These are phyloP conservation scores for Penicillium pulvis DNA, from an alignment of 495 filamentous ascomycete species.

Conservation along the genomic window DNA sequence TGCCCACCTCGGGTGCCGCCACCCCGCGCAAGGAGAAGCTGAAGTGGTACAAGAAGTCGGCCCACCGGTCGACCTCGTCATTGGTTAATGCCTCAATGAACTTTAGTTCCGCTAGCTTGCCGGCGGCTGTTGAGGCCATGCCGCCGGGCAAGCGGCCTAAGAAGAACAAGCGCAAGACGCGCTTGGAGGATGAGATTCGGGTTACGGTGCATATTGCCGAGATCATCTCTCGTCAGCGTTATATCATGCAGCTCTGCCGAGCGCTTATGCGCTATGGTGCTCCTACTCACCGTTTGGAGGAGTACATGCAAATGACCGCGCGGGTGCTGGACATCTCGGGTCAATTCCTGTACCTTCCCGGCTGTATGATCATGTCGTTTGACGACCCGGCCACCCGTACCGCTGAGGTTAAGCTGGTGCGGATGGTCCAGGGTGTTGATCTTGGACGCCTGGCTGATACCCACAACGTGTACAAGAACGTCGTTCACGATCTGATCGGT, in stretches of 20 bases:
- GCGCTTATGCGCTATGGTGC: conserved; percentile 86
- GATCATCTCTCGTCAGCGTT: conserved; percentile 79
- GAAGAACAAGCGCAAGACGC: conserved; percentile 39
- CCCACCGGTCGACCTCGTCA: conserved; percentile 45
- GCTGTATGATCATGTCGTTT: conserved; percentile 95
- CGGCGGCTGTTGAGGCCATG: conserved; percentile 31
- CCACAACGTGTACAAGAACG: conserved; percentile 90
- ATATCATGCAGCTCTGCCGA: conserved; percentile 83
- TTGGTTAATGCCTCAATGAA: conserved; percentile 54
- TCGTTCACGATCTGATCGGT: conserved; percentile 83
- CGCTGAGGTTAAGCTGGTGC: conserved; percentile 88
- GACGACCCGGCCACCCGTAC: conserved; percentile 89
- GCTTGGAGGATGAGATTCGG: conserved; percentile 65
- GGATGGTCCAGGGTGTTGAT: conserved; percentile 75
- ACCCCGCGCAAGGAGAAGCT: conserved; percentile 60
- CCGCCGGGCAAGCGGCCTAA: conserved; percentile 35
- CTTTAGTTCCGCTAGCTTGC: conserved; percentile 38
- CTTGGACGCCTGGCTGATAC: conserved; percentile 81
- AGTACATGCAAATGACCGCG: conserved; percentile 90
- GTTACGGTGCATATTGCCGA: conserved; percentile 90
- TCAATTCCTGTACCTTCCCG: conserved; percentile 90
- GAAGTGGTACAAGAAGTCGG: conserved; percentile 67
- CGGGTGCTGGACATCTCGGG: conserved; percentile 85
- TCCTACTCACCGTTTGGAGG: conserved; percentile 77
- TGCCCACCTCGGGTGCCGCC: conserved; percentile 49